Evolutionary conservation across 805 yeast species (phyloP), one percentile per base, ranked within the genome.

Genomic region (Diddensiella santjacobensis): DNA sequence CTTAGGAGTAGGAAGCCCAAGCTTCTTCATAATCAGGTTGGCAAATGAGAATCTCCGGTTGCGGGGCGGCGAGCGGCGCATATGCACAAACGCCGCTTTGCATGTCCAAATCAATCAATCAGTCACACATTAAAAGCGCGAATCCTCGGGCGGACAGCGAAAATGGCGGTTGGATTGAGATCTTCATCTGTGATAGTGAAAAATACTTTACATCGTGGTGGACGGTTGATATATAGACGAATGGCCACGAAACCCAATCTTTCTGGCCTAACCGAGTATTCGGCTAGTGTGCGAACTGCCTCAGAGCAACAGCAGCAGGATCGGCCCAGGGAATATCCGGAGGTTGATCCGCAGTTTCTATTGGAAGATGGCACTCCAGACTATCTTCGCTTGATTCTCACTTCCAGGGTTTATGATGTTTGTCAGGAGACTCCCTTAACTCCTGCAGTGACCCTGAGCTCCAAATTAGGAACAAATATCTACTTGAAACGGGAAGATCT

Each of bases 331-430:
- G 18, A 40, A 8, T 40, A 40, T 20, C 20, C 44, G 26, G 11
- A 11, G 13, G 47, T 51, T n/a, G 51, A 51, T 18, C 51, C 51
- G 23, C 26, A 24, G 22, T 44, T 44, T 23, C 46, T 52, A 15
- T 43, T 46, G 13, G 35, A 40, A 13, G 57, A 55, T 39, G 59
- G 58, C n/a, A 55, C 57, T 4, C 97, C 98, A n/a, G 97, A 93
- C 70, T 93, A 93, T 62, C 80, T 93, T 55, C 85, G 95, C 62
- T 72, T 93, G 68, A 89, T 91, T 44, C 71, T 93, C 46, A 87
- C 97, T 1, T 86, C 97, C 2, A 74, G 96, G 50, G 98, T 93
- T 1, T 95, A 95, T 66, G 99, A 95, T 60, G 96, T 88, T 8
- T 84, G 93, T 36, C 83, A 86, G 40, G 98, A 93, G 55, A 81